Evolutionary conservation across 1,139 yeast species (phyloP), one percentile per base, ranked within the genome.

Genomic region (Hyphopichia wangnamkhiaoensis): DNA sequence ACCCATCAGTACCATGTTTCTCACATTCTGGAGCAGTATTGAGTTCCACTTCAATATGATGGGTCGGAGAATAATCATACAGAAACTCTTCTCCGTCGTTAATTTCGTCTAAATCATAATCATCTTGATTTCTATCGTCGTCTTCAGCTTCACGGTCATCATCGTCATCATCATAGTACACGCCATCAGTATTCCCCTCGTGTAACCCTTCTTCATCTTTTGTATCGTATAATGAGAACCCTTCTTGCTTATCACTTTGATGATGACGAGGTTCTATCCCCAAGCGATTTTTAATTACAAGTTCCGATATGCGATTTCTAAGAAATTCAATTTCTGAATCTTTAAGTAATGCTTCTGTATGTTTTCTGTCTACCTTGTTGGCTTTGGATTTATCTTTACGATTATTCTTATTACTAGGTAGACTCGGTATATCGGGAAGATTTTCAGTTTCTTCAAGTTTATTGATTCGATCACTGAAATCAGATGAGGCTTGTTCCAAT

Each of bases 1-100:
- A 66, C 9, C 54, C 59, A 13, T 56, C 58, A 7, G 45, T 38
- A 4, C 68, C 68, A 45, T 65, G 71, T 29, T 52, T 54, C 15
- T 59, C 62, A 42, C 71, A 65, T 34, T 59, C 65, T 2, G 66
- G 59, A 4, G 57, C 59, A 1, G 65, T 50, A 38, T 65, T 67
- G 24, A 71, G 53, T 44, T 71, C 76, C 7, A 71, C 68, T 48
- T 71, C 76, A 16, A 72, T 66, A 42, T 68, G 76, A 41, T 68
- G 74, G 7, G 65, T 57, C 3, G 69, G 66, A 0, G 56, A 49
- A 23, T 59, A 59, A 24, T 54, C 60, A 43, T 56, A 55, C 51
- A 44, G 54, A 40, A 53, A 56, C 24, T 58, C 58, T 7, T 50
- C 46, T 14, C 46, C 56, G 15, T 57, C 65, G 28, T 54, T 52